Evolutionary conservation across 2,329 filamentous ascomycete species (phyloP), one percentile per base, ranked within the genome.

Genomic region (Phyllosticta citriasiana): DNA sequence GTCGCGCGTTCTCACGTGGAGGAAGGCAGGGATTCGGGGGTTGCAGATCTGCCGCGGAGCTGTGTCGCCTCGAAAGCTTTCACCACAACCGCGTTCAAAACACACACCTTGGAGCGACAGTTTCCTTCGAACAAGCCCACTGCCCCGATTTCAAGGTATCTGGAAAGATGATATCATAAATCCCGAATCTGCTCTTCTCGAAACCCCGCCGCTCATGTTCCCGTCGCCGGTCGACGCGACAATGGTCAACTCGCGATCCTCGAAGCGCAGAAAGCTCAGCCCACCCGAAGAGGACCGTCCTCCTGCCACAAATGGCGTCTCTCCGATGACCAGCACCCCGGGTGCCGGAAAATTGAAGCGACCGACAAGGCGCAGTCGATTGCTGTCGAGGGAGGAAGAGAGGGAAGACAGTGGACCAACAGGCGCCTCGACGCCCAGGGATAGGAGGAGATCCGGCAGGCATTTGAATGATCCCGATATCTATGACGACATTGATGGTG

Each of bases 401-500:
- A 19, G 4, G 5, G 25, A 24, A 2, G 54, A 53, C 22, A 24
- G 26, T 12, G 26, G 27, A 14, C 47, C 50, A 27, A 3, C 59
- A 12, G 57, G 59, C 22, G 52, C 22, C 47, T 54, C 54, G 10
- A 61, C 54, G 22, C 47, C 57, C 26, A 30, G 35, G 24, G 53
- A 53, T 6, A 27, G 30, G 52, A 50, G 50, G 35, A 54, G 53
- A 27, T 19, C 51, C 10, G 55, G 35, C 24, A 40, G 40, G 1
- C 54, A 57, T 55, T 33, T 57, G 8, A 64, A 68, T 24, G 65
- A 71, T 6, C 66, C 70, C 30, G 74, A 76, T 57, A 64, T 77
- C 14, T 77, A 76, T 63, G 75, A 77, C 61, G 75, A 78, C 58
- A 74, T 78, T 40, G 76, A 77, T 54, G 74, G 75, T 30, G 76